Conservation (phyloP, 2,329 filamentous ascomycete species). For the Nakataea oryzae region DNA sequence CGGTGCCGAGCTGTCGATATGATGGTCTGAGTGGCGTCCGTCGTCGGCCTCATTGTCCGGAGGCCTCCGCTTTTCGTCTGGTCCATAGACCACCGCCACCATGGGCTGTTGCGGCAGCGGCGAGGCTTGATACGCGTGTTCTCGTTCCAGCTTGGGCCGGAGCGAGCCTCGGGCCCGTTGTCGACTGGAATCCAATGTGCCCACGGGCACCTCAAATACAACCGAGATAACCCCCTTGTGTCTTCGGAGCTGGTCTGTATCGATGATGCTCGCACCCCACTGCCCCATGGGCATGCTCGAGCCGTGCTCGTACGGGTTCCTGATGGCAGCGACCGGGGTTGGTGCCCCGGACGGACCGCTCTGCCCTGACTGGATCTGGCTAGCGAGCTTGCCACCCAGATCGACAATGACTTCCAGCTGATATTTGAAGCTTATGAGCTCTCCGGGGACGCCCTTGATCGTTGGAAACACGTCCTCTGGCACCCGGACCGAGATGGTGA, state of each 20-base stretch:
- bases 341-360: constrained; percentile 24
- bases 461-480: constrained; percentile 90
- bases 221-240: constrained; percentile 89
- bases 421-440: constrained; percentile 93
- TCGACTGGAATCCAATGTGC: constrained; percentile 66
- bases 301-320: constrained; percentile 24
- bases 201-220: constrained; percentile 77
- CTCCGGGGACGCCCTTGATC: constrained; percentile 78
- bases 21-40: neutral
- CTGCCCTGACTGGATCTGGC: constrained; percentile 58
- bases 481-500: constrained; percentile 75
- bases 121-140: neutral
- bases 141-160: neutral
- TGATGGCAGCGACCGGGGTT: constrained; percentile 12
- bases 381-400: constrained; percentile 73
- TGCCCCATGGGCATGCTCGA: constrained; percentile 33
- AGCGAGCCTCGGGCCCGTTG: constrained; percentile 25
- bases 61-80: neutral
- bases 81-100: neutral
- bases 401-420: constrained; percentile 89
- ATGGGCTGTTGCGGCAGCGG: constrained; percentile 1
- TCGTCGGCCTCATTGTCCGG: neutral
- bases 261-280: constrained; percentile 63
- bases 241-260: constrained; percentile 75
- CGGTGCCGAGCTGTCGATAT: neutral